Percentiles rank a stretch among this genome's conserved stretches.
Conservation (phyloP, 2,329 filamentous ascomycete genomes). For the Diaporthe velutina region DNA sequence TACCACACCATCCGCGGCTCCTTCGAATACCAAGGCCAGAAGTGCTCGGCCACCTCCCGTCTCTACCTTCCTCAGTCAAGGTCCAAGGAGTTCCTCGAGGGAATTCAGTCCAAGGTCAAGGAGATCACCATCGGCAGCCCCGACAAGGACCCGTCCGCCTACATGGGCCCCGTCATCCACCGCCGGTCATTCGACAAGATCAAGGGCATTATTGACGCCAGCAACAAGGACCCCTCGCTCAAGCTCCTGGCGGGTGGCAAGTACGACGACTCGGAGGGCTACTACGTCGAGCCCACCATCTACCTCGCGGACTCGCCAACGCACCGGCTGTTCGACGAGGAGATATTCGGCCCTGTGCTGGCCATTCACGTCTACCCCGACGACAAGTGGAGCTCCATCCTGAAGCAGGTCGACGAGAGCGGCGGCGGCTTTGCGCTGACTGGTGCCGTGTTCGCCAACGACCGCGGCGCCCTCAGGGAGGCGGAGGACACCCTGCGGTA, state of each 20-base stretch:
- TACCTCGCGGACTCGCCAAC: slow-evolving; percentile 56
- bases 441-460: slow-evolving; percentile 63
- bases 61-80: slow-evolving; percentile 67
- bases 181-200: slow-evolving; percentile 60
- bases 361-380: slow-evolving; percentile 62
- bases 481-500: slow-evolving; percentile 65
- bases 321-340: slow-evolving; percentile 59
- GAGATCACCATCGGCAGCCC: slow-evolving; percentile 50
- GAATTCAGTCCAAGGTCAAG: slow-evolving; percentile 52
- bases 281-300: slow-evolving; percentile 61
- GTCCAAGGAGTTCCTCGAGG: slow-evolving; percentile 54
- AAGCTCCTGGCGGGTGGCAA: slow-evolving; percentile 59
- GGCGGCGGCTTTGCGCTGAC: slow-evolving; percentile 76
- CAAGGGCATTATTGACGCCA: slow-evolving; percentile 56
- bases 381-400: slow-evolving; percentile 55
- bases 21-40: slow-evolving; percentile 66
- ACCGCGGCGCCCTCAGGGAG: slow-evolving; percentile 60
- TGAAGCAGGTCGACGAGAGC: slow-evolving; percentile 70
- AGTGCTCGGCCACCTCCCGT: slow-evolving; percentile 64
- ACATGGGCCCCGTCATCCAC: slow-evolving; percentile 65
- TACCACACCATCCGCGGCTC: slow-evolving; percentile 60
- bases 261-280: slow-evolving; percentile 57
- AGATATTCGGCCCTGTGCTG: slow-evolving; percentile 64
- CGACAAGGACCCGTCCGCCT: slow-evolving; percentile 49
- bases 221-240: slow-evolving; percentile 57